phyloP scores from a whole-genome alignment of 805 yeast genomes.

The Nakazawaea laoshanensis region DNA sequence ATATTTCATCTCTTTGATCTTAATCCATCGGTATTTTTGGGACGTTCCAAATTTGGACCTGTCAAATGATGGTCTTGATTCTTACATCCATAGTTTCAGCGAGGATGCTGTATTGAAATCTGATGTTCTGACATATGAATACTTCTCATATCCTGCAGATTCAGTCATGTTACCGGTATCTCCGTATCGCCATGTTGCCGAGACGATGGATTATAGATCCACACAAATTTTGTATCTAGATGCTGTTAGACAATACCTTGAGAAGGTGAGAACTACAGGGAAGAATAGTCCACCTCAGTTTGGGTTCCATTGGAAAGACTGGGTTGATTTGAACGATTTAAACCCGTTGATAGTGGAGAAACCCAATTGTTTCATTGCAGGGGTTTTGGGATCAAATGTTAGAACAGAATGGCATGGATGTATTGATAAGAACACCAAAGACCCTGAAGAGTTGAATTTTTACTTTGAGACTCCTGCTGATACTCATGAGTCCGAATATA shows the following conservation, averaged over 20 bases:
- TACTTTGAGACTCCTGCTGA: constrained; percentile 18
- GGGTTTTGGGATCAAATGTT: constrained; percentile 30
- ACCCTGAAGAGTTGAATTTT: constrained; percentile 16
- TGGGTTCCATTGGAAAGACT: constrained; percentile 48
- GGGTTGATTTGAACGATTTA: constrained; percentile 38
- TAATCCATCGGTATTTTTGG: constrained; percentile 2
- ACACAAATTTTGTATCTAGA: constrained; percentile 25
- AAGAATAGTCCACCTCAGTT: constrained; percentile 25
- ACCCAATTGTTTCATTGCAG: constrained; percentile 35
- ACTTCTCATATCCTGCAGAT: constrained; percentile 23
- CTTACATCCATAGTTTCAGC: constrained; percentile 7
- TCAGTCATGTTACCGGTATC: constrained; percentile 26
- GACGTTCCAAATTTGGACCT: background rate
- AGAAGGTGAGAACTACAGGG: constrained; percentile 16
- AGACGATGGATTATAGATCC: constrained; percentile 25
- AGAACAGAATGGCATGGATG: constrained; percentile 34
- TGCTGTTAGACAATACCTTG: constrained; percentile 21
- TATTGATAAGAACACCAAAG: constrained; percentile 18
- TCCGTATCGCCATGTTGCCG: constrained; percentile 26
- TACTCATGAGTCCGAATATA: constrained; percentile 26
- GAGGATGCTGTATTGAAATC: background rate
- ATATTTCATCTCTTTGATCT: constrained; percentile 4
- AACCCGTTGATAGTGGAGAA: constrained; percentile 27
- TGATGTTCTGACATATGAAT: constrained; percentile 3
- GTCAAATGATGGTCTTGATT: constrained; percentile 2